These are phyloP conservation scores for Sporothrix protearum DNA, from an alignment of 2,329 filamentous ascomycete genomes.

Conservation along the genomic window DNA sequence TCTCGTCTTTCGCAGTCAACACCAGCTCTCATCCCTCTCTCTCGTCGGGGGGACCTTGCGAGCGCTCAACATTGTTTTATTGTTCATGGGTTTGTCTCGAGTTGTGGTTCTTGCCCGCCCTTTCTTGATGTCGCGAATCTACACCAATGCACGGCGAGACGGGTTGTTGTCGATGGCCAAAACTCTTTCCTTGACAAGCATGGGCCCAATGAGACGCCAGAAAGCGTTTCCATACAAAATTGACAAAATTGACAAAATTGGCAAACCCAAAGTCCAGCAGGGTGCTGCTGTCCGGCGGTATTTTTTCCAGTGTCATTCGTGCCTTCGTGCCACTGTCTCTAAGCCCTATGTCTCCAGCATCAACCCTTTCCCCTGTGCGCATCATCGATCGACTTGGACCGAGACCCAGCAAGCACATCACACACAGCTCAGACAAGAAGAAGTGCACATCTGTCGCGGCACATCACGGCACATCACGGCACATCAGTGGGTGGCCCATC, in stretches of 20 bases:
- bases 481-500: not conserved
- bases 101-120: not conserved
- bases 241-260: no score
- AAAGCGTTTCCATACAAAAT: no score
- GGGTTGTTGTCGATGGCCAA: not conserved
- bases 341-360: not conserved
- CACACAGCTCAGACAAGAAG: not conserved
- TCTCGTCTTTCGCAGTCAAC: not conserved
- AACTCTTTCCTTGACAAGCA: not conserved
- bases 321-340: not conserved
- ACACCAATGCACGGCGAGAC: not conserved
- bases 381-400: not conserved
- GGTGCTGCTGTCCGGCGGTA: not conserved
- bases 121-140: not conserved
- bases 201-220: not conserved
- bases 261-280: not conserved
- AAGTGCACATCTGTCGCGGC: not conserved
- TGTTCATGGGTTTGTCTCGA: not conserved
- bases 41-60: not conserved
- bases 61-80: not conserved
- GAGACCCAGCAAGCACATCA: not conserved
- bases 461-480: constrained; percentile 12
- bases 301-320: not conserved
- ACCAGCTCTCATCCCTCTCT: constrained; percentile 11
- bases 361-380: not conserved